phyloP scores from a whole-genome alignment of 768 basidiomycete genomes.

The Xerocomus potaroensis region DNA sequence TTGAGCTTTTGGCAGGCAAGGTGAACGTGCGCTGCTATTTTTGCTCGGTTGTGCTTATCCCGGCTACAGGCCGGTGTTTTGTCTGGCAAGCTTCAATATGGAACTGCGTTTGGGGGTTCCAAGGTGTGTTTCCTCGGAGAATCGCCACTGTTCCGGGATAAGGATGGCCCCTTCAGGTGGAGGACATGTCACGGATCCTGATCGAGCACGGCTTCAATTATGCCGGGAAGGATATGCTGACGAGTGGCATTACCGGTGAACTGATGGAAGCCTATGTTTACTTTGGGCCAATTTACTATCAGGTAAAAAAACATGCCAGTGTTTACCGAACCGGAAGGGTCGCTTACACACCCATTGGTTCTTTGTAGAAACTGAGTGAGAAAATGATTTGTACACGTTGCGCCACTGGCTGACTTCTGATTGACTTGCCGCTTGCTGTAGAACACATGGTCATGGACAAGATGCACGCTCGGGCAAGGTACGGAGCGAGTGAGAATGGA shows the following conservation, averaged over 20 bases:
- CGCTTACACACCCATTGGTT: not conserved
- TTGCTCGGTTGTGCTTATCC: slow-evolving; percentile 2
- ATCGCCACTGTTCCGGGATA: slow-evolving; percentile 7
- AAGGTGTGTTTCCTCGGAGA: slow-evolving; percentile 51
- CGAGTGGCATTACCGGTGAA: slow-evolving; percentile 96
- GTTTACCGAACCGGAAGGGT: not conserved
- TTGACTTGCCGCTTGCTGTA: slow-evolving; percentile 28
- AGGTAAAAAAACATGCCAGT: slow-evolving; percentile 45
- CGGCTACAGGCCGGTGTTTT: slow-evolving; percentile 77
- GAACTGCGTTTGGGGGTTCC: slow-evolving; percentile 96
- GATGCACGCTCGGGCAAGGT: slow-evolving; percentile 99
- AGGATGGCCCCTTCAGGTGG: slow-evolving; percentile 52
- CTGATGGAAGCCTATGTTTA: slow-evolving; percentile 96
- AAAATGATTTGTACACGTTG: not conserved
- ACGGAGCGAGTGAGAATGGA: slow-evolving; percentile 18
- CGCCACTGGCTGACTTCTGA: slow-evolving; percentile 1
- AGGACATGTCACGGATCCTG: slow-evolving; percentile 96
- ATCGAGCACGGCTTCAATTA: slow-evolving; percentile 96
- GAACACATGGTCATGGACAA: slow-evolving; percentile 99
- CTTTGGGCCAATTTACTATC: slow-evolving; percentile 98
- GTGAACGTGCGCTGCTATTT: slow-evolving; percentile 32
- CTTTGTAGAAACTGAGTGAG: slow-evolving; percentile 86
- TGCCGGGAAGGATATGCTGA: slow-evolving; percentile 98
- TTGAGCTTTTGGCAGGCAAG: slow-evolving; percentile 94
- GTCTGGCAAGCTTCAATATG: slow-evolving; percentile 85